Evolutionary conservation across 495 filamentous ascomycete genomes (phyloP), one percentile per base, ranked within the genome.

Genomic region (Aspergillus incahuasiensis): DNA sequence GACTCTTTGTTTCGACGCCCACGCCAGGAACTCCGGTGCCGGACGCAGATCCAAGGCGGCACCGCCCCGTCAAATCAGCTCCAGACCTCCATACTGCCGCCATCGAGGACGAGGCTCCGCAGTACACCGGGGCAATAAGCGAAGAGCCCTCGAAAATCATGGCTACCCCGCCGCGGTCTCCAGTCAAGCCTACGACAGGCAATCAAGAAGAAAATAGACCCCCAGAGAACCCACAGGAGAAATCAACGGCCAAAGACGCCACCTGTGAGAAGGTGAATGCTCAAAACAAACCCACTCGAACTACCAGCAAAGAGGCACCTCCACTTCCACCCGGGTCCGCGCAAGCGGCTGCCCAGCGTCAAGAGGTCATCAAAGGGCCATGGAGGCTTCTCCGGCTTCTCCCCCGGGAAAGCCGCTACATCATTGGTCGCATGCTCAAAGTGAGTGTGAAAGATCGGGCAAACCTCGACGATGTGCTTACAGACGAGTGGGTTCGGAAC

Each of bases 351-450:
- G 67, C 61, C 48, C 86, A 83, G 60, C 74, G 73, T n/a, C 75
- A 74, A 53, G 87, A 91, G 61, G 82, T 91, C 3, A 90, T 97
- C 63, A 91, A 90, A 63, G 94, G 94, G 0, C 95, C 95, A 11
- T 95, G 92, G 88, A 84, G 94, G 38, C 80, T 98, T 54, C 80
- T 98, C n/a, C 83, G 94, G 48, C 79, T 97, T 6, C 80, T 98
- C 3, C 94, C 94, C 8, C 81, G 94, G 57, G 94, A 97, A 72
- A 95, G 84, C 51, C 78, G 94, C 25, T 84, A 90, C 62, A 89
- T 98, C 56, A 91, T 98, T 49, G 87, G 88, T 20, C 81, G 88
- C 40, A 98, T 98, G 94, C 78, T 98, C 46, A 91, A 95, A 62
- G 76, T 96, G 39, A 83, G 94, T 61, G 91, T 94, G 5, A 88